Conservation (phyloP, 106 monocot species). For the Acanthochlamys bracteata region DNA sequence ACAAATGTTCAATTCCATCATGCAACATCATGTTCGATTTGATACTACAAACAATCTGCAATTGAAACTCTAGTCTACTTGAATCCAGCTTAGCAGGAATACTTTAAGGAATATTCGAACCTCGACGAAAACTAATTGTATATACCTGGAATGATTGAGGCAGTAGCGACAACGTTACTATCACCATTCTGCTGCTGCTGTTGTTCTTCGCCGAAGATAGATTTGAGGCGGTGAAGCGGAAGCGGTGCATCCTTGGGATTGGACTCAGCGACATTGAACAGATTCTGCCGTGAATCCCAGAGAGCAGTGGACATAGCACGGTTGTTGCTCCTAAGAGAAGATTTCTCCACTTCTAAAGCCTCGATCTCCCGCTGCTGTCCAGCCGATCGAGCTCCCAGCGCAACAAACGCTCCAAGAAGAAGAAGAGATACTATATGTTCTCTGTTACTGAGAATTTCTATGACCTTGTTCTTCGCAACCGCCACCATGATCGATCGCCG, state of each 20-base stretch:
- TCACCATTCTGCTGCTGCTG: too few species aligned
- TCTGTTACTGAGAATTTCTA: slow-evolving; percentile 14
- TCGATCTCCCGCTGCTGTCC: slow-evolving; percentile 27
- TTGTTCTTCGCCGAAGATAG: slow-evolving; percentile 27
- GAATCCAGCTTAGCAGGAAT: too few species aligned
- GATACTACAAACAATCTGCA: too few species aligned
- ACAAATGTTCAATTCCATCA: too few species aligned
- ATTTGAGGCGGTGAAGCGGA: slow-evolving; percentile 21
- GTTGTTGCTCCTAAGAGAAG: slow-evolving; percentile 17
- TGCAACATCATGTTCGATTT: too few species aligned
- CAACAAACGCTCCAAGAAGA: slow-evolving; percentile 23
- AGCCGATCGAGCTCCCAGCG: slow-evolving; percentile 21
- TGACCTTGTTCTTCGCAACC: slow-evolving; percentile 5
- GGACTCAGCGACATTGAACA: slow-evolving; percentile 15
- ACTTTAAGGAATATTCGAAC: too few species aligned
- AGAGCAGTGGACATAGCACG: slow-evolving; percentile 21
- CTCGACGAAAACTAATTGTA: too few species aligned
- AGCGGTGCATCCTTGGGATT: slow-evolving; percentile 21
- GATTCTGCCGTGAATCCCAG: slow-evolving; percentile 31
- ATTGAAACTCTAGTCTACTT: too few species aligned
- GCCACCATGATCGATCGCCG: background rate
- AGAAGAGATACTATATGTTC: slow-evolving; percentile 24
- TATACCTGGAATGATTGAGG: background rate
- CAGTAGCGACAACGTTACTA: slow-evolving; percentile 1
- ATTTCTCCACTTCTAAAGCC: slow-evolving; percentile 29